Conservation (phyloP, 805 yeast genomes). For the Saccharomycopsis babjevae region DNA sequence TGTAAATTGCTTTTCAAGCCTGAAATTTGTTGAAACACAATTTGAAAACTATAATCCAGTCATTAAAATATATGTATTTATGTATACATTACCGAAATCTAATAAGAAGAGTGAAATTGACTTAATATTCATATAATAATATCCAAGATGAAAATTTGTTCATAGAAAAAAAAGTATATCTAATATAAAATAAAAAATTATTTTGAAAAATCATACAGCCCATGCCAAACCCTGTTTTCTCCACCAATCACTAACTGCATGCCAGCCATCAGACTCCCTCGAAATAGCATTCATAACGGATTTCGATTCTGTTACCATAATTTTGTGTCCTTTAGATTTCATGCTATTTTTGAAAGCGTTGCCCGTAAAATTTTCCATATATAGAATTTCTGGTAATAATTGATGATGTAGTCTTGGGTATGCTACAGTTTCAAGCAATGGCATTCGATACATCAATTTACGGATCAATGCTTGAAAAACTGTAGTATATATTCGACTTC, state of each 20-base stretch:
- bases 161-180: too few relatives aligned
- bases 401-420: slow-evolving; percentile 87
- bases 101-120: too few relatives aligned
- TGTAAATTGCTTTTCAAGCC: too few relatives aligned
- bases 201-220: slow-evolving; percentile 27
- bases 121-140: too few relatives aligned
- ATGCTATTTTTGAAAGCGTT: slow-evolving; percentile 30
- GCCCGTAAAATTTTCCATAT: slow-evolving; percentile 48
- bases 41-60: too few relatives aligned
- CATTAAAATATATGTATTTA: too few relatives aligned
- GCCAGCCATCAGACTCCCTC: slow-evolving; percentile 33
- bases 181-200: too few relatives aligned
- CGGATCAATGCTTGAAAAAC: slow-evolving; percentile 74
- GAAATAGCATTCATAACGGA: slow-evolving; percentile 52
- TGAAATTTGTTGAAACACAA: too few relatives aligned
- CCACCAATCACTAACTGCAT: slow-evolving; percentile 88
- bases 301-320: slow-evolving; percentile 33
- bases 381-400: slow-evolving; percentile 59
- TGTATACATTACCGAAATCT: too few relatives aligned
- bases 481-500: slow-evolving; percentile 75
- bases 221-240: slow-evolving; percentile 69
- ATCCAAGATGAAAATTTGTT: too few relatives aligned
- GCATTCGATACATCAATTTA: slow-evolving; percentile 44
- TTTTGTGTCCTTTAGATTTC: slow-evolving; percentile 38
- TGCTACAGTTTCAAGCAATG: slow-evolving; percentile 59